Percentiles rank a stretch among this genome's conserved stretches.
phyloP scores from a whole-genome alignment of 1,284 basidiomycete species.

The Schizophyllum commune region DNA sequence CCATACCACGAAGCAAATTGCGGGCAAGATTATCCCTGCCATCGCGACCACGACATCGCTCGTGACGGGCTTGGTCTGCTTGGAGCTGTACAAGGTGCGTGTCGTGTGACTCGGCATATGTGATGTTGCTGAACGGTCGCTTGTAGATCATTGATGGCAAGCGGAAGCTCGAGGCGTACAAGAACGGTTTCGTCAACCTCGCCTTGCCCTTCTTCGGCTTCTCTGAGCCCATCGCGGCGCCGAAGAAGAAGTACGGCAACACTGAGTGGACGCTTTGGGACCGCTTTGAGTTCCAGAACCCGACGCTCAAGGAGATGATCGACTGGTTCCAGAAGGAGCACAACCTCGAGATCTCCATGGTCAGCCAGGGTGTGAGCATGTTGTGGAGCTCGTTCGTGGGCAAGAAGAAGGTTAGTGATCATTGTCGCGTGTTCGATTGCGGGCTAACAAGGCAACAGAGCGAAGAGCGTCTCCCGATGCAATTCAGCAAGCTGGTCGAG shows the following conservation, averaged over 20 bases:
- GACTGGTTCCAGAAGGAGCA: conserved; percentile 82
- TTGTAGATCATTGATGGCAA: conserved; percentile 89
- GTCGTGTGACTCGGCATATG: conserved; percentile 1
- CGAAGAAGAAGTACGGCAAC: conserved; percentile 81
- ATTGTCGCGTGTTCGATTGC: not conserved
- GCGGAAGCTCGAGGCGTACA: conserved; percentile 89
- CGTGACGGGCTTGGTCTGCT: conserved; percentile 90
- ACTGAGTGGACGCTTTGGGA: conserved; percentile 99
- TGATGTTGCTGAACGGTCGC: conserved; percentile 2
- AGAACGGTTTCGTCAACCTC: conserved; percentile 98
- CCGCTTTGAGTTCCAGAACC: conserved; percentile 90
- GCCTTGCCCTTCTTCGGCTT: conserved; percentile 99
- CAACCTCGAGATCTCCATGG: conserved; percentile 90
- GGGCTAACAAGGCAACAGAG: conserved; percentile 38
- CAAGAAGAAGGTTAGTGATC: conserved; percentile 74
- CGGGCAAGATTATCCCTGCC: conserved; percentile 99
- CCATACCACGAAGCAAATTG: conserved; percentile 97
- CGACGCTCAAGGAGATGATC: conserved; percentile 83
- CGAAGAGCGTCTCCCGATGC: conserved; percentile 83
- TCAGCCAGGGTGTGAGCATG: conserved; percentile 96
- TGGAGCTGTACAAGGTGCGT: conserved; percentile 92
- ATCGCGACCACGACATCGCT: conserved; percentile 98
- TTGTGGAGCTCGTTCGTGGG: conserved; percentile 91
- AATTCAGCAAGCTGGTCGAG: conserved; percentile 88
- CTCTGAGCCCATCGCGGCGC: conserved; percentile 94